Base-by-base conservation (phyloP, 805 yeast genomes). In the Ogataea wickerhamii region DNA sequence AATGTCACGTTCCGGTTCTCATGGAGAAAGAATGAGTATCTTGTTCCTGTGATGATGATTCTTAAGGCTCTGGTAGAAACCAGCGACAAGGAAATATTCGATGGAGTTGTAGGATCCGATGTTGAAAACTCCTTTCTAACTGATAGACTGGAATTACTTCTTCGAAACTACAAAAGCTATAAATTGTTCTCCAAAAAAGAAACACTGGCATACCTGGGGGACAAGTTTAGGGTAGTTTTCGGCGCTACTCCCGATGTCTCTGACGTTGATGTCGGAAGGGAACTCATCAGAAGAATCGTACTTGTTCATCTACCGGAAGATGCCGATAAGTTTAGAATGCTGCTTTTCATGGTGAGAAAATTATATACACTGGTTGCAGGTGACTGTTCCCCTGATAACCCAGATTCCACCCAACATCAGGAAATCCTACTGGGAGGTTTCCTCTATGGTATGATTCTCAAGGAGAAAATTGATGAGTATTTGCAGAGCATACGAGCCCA, bases 341-440 rank as follows among this genome's bases (percentile, higher is more conserved):
- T 93, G 44, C 65, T 89, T 44, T 93, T 89, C 67, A 93, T 93
- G 98, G 81, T 93, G 55, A 79, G 98, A 72, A 93, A 93, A 66
- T 74, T 93, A 44, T 93, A 93, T 62, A 75, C 98, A 0, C 73
- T 93, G 48, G 98, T 91, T 31, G 96, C 96, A 25, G 97, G 97
- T 44, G 96, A 91, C 60, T 91, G 97, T 64, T 70, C 89, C 37
- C 91, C 96, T 13, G 98, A 93, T 64, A 93, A 93, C 67, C 98
- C 98, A 60, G 98, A 93, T 80, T 95, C 98, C 34, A 87, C 96
- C 7, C 98, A 93, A 71, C 97, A 93, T 71, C 98, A 93, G 67
- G 98, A 93, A 67, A 86, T 93, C 22, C 67, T 93, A 46, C 73
- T 93, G 40, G 98, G 98, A 48, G 98, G 98, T 12, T 87, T 93